Conservation (phyloP, 257 asterid species). For the Apocynum venetum region DNA sequence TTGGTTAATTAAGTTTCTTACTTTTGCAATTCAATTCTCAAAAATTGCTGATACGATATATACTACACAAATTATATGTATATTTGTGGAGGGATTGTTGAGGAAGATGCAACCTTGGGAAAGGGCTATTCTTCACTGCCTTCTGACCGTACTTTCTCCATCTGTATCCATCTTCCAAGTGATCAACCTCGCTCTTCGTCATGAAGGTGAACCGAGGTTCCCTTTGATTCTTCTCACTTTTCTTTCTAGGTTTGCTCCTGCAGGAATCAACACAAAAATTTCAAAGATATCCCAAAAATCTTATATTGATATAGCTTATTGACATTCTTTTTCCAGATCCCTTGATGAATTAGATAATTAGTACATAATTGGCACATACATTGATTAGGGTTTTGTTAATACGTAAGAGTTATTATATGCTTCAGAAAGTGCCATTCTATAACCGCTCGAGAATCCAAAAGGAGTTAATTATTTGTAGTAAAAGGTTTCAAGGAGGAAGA, state of each 20-base stretch:
- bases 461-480: background rate
- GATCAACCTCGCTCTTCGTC: constrained; percentile 77
- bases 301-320: too few species aligned
- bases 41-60: too few species aligned
- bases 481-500: background rate
- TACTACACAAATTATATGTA: too few species aligned
- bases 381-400: constrained; percentile 18
- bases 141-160: constrained; percentile 87
- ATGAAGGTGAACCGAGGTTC: constrained; percentile 62
- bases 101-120: constrained; percentile 29
- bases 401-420: background rate
- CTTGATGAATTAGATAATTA: too few species aligned
- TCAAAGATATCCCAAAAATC: too few species aligned
- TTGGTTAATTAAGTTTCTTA: too few species aligned
- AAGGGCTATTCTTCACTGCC: too few species aligned
- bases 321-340: background rate
- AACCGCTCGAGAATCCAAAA: constrained; percentile 3
- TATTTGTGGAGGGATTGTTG: too few species aligned
- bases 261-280: background rate
- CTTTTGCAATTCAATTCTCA: too few species aligned
- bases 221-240: constrained; percentile 53
- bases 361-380: background rate
- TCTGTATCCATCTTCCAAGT: constrained; percentile 82
- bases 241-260: constrained; percentile 42
- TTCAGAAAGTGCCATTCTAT: too few species aligned